Evolutionary conservation across 441 rosid species (phyloP).

Genomic region (Gossypium davidsonii): DNA sequence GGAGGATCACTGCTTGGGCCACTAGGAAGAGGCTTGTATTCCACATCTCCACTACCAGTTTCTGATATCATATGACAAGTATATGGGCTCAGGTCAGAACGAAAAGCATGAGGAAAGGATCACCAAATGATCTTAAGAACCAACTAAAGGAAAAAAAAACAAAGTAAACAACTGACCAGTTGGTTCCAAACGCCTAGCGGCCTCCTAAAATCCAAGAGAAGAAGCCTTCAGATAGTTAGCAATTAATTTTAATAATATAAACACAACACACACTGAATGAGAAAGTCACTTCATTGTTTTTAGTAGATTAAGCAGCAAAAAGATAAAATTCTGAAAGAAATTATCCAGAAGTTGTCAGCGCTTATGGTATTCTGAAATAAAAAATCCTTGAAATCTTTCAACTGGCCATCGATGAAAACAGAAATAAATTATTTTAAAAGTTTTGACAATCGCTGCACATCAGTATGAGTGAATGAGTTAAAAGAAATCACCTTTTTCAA

Average conservation of each 20-base stretch:
- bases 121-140: background rate
- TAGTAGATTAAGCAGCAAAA: background rate
- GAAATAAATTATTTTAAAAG: background rate
- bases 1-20: constrained; percentile 27
- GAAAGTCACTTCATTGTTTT: background rate
- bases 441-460: background rate
- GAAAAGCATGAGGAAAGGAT: background rate
- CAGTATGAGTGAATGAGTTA: background rate
- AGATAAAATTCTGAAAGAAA: background rate
- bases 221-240: background rate
- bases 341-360: background rate
- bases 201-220: constrained; percentile 48
- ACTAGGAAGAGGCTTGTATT: constrained; percentile 42
- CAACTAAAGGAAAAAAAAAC: background rate
- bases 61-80: constrained; percentile 22
- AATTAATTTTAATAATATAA: background rate
- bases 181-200: constrained; percentile 44
- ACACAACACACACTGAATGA: background rate
- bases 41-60: constrained; percentile 25
- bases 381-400: background rate
- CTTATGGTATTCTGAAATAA: background rate
- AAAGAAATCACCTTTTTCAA: constrained; percentile 36
- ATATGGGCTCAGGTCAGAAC: background rate
- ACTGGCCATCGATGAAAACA: background rate
- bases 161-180: constrained; percentile 34